Evolutionary conservation across 139 green algal species (phyloP), one percentile per base, ranked within the genome.

Genomic region (Picochlorum sp.): DNA sequence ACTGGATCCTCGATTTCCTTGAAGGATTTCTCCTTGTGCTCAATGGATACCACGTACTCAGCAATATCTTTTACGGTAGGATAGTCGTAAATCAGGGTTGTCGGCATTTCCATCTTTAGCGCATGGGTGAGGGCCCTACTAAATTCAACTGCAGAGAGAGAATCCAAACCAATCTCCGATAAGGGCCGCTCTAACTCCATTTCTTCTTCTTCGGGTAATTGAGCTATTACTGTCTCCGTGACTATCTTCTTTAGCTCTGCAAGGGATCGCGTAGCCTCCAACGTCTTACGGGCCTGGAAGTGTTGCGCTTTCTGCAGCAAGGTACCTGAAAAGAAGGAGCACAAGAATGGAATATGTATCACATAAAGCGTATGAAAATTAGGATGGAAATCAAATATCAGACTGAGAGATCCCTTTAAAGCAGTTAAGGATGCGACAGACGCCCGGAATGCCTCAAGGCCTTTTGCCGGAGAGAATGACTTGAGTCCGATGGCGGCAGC

Each of bases 101-200:
- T 29, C 0, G 76, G 65, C 36, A 71, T 33, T 10, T 57, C 24
- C 7, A 65, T 24, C 26, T 43, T 40, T 3, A 65, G 55, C 81
- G 67, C 8, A 63, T 67, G 16, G 14, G 13, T 9, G 7, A 65
- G 26, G 3, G 40, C 18, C 16, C 28, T 12, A 20, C 47, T 26
- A 18, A 65, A 28, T 16, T 65, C 41, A 10, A 65, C 24, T 6
- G 58, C 18, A 33, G 65, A 67, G 18, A 83, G 10, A 13, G 73
- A 81, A 73, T 91, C 83, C 50, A 89, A 60, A 7, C 83, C 83
- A 12, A 72, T 67, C 7, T 65, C 70, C 47, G 12, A 9, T 12
- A 55, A 55, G 12, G 47, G 47, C 9, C n/a, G n/a, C n/a, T n/a
- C n/a, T n/a, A 12, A 39, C 9, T 55, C 47, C 12, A 55, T 12